Conservation (phyloP, 1,139 yeast genomes). For the Kurtzmaniella quercitrusa region DNA sequence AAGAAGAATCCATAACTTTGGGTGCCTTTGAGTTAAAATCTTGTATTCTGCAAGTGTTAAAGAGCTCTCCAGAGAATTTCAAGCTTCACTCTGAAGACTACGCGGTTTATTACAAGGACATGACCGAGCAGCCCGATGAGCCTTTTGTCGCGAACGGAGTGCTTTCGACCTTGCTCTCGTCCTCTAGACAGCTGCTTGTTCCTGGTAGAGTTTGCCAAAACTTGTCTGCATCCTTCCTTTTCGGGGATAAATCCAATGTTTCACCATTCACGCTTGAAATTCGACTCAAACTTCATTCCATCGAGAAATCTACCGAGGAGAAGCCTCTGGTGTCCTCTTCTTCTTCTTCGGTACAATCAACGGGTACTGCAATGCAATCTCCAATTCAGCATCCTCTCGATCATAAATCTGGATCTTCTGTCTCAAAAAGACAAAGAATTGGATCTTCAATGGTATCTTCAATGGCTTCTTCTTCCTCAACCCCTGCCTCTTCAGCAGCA, state of each 20-base stretch:
- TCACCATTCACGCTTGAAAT: constrained; percentile 62
- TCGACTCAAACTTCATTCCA: constrained; percentile 52
- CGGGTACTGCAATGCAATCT: constrained; percentile 49
- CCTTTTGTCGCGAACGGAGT: constrained; percentile 74
- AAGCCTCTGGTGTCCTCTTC: constrained; percentile 38
- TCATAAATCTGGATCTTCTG: neutral
- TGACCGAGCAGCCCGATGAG: constrained; percentile 68
- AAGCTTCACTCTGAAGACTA: constrained; percentile 48
- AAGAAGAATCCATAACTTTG: constrained; percentile 36
- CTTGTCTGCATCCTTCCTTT: constrained; percentile 48
- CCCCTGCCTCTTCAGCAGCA: constrained; percentile 13
- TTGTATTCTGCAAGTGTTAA: constrained; percentile 48
- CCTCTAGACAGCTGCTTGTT: constrained; percentile 34
- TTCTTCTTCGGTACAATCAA: constrained; percentile 63
- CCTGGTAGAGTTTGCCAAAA: constrained; percentile 74
- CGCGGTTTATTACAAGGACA: constrained; percentile 68
- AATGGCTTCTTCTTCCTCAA: neutral
- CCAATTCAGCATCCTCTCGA: constrained; percentile 5
- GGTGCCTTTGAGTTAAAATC: constrained; percentile 55
- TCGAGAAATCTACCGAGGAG: constrained; percentile 17
- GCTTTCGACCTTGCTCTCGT: constrained; percentile 39
- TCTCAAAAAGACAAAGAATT: constrained; percentile 9
- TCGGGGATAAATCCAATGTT: constrained; percentile 39
- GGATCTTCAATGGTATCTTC: neutral
- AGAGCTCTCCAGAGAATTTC: constrained; percentile 58